Evolutionary conservation across 164 flowering plant genomes (phyloP).

Genomic region (Cinnamomum micranthum): DNA sequence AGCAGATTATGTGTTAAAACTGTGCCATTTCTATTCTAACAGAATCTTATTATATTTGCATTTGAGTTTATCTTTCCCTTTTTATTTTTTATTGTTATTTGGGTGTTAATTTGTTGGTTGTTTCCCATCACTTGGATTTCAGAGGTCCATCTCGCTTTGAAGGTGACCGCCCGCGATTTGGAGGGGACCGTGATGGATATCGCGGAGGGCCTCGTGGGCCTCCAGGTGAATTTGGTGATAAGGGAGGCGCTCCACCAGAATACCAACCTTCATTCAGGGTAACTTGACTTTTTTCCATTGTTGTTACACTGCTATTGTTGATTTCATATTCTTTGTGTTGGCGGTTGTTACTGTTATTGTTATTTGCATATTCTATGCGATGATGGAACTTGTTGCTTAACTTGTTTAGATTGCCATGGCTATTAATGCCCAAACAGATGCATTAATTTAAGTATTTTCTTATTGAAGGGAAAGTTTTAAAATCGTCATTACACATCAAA

Average conservation of each 20-base stretch:
- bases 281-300: background rate
- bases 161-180: conserved; percentile 41
- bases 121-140: background rate
- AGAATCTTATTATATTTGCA: no score
- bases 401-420: no score
- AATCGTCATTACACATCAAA: no score
- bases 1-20: background rate
- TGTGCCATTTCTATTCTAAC: background rate
- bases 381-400: no score
- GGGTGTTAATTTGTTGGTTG: background rate
- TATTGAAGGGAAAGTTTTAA: no score
- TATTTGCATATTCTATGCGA: no score
- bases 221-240: conserved; percentile 48
- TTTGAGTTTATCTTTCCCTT: background rate
- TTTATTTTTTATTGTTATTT: background rate
- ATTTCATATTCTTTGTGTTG: background rate
- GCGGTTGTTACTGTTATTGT: no score
- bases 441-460: no score
- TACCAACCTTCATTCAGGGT: conserved; percentile 55
- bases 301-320: background rate
- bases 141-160: conserved; percentile 44
- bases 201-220: conserved; percentile 49
- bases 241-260: conserved; percentile 60
- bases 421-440: no score
- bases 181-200: conserved; percentile 40